Evolutionary conservation across 257 asterid genomes (phyloP).

Genomic region (Solanum microdontum): DNA sequence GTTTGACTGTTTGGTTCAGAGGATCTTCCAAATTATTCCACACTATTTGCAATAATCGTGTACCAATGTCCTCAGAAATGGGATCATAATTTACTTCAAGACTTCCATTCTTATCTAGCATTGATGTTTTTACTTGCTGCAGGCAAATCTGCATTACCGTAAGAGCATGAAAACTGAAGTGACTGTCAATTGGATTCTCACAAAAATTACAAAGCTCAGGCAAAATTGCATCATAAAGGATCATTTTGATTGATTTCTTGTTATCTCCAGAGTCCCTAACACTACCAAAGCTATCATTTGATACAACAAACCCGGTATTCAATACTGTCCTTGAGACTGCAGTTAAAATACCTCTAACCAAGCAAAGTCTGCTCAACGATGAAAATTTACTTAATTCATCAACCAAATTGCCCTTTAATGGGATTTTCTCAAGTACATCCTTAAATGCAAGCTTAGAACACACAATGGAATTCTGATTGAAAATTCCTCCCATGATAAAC

Average conservation of each 20-base stretch:
- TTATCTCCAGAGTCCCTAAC: constrained; percentile 9
- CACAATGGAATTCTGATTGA: constrained; percentile 33
- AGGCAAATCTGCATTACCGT: constrained; percentile 93
- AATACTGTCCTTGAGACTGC: constrained; percentile 82
- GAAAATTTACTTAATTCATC: constrained; percentile 44
- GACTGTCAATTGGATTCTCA: constrained; percentile 82
- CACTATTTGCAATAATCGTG: constrained; percentile 60
- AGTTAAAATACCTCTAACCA: constrained; percentile 90
- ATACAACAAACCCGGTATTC: constrained; percentile 29
- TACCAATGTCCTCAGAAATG: constrained; percentile 62
- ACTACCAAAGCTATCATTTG: constrained; percentile 16
- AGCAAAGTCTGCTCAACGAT: constrained; percentile 67
- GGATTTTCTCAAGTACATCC: constrained; percentile 29
- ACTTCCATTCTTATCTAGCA: constrained; percentile 26
- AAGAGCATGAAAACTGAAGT: constrained; percentile 80
- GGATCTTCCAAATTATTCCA: constrained; percentile 99
- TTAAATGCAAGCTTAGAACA: constrained; percentile 17
- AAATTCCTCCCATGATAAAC: constrained; percentile 58
- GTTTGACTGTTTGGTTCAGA: constrained; percentile 91
- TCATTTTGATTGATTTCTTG: constrained; percentile 32
- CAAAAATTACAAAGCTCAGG: constrained; percentile 72
- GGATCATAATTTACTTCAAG: constrained; percentile 31
- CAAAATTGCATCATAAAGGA: constrained; percentile 79
- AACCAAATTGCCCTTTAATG: constrained; percentile 46
- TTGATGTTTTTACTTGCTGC: constrained; percentile 83